phyloP scores from a whole-genome alignment of 176 grass and related monocot genomes.

The Themeda triandra region DNA sequence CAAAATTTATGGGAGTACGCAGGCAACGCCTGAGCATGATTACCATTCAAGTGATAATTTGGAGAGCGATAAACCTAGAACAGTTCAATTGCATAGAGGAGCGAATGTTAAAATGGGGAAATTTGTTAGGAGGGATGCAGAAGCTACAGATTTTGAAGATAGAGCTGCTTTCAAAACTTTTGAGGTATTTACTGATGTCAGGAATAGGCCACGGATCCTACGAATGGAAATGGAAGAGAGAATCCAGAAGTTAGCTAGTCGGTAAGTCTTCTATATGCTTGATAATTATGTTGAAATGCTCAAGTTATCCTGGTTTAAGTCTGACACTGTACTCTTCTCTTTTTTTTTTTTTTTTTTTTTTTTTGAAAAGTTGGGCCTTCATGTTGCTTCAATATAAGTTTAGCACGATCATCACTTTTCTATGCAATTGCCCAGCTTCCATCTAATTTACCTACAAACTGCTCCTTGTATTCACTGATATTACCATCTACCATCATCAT shows the following conservation, averaged over 20 bases:
- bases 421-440: neutral
- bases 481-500: slow-evolving; percentile 1
- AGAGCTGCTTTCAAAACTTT: slow-evolving; percentile 94
- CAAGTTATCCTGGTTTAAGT: neutral
- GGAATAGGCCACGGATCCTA: slow-evolving; percentile 79
- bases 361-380: neutral
- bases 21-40: slow-evolving; percentile 7
- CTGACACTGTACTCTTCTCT: slow-evolving; percentile 5
- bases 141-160: slow-evolving; percentile 41
- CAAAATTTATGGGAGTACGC: slow-evolving; percentile 13
- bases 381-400: slow-evolving; percentile 4
- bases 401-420: neutral
- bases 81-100: slow-evolving; percentile 19
- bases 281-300: slow-evolving; percentile 14
- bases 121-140: slow-evolving; percentile 28
- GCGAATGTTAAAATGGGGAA: slow-evolving; percentile 29
- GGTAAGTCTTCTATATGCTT: slow-evolving; percentile 46
- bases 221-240: slow-evolving; percentile 94
- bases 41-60: slow-evolving; percentile 17
- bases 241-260: slow-evolving; percentile 78
- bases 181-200: slow-evolving; percentile 84
- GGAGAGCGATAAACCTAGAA: slow-evolving; percentile 16
- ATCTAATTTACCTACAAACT: neutral
- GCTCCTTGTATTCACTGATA: neutral
- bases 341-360: neutral